These are phyloP conservation scores for Citrus unshiu DNA, from an alignment of 345 rosid genomes.

Conservation along the genomic window DNA sequence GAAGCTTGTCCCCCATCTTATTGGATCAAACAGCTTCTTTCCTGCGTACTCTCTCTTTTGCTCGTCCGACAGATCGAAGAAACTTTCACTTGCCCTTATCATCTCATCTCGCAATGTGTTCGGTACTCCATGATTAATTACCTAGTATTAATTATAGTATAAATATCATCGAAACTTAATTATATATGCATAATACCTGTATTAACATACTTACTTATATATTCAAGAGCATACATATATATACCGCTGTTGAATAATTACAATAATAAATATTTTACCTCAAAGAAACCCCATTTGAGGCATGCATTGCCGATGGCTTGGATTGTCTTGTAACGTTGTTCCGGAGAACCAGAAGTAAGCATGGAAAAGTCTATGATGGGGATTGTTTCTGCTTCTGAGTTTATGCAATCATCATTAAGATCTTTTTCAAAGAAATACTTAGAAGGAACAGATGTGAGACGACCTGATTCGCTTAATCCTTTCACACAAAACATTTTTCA, in stretches of 20 bases:
- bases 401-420: constrained; percentile 1
- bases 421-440: constrained; percentile 8
- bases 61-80: constrained; percentile 29
- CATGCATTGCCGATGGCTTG: constrained; percentile 45
- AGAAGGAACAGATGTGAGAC: constrained; percentile 18
- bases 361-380: constrained; percentile 44
- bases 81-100: constrained; percentile 7
- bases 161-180: no score
- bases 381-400: constrained; percentile 21
- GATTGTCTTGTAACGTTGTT: constrained; percentile 29
- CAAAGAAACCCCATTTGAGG: constrained; percentile 55
- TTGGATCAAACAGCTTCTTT: constrained; percentile 32
- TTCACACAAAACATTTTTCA: constrained; percentile 24
- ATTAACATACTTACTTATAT: no score
- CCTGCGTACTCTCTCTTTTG: constrained; percentile 28
- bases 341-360: constrained; percentile 27
- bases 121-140: constrained; percentile 34
- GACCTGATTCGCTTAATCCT: constrained; percentile 19
- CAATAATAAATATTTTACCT: constrained; percentile 21
- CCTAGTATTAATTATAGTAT: constrained; percentile 3
- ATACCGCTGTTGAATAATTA: no score
- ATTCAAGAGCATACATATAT: no score
- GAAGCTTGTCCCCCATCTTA: constrained; percentile 38
- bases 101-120: constrained; percentile 23
- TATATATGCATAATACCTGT: no score